Base-by-base conservation (phyloP, 2,329 filamentous ascomycete genomes). In the Raffaelea deltoideospora region DNA sequence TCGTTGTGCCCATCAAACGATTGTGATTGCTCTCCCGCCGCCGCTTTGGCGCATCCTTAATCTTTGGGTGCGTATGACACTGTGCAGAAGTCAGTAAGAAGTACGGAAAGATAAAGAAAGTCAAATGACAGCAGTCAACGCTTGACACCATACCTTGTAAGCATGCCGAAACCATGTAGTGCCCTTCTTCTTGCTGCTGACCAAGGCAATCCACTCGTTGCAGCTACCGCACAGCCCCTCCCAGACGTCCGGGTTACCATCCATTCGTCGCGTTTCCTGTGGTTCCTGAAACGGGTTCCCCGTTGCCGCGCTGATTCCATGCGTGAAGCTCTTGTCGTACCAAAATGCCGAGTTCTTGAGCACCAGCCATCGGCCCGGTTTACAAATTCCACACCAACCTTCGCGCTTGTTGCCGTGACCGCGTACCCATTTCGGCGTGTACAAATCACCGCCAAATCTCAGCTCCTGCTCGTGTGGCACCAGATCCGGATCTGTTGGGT, bases 271-370 rank as follows among this genome's bases (percentile, higher is more conserved):
- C 18, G 75, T 82, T 49, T 84, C 71, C 42, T 79, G 72, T 3
- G 84, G 84, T 46, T 80, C 76, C 52, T 83, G 76, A 59, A 90
- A 88, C 4, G 78, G 73, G 43, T 69, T 76, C 19, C 84, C 83
- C 0, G 83, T 88, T 4, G 80, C 78, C 21, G 81, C 83, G 51
- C 79, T 85, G 53, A 92, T 84, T 34, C 84, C 84, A 51, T 92
- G 85, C 3, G 80, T 84, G 54, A 90, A 92, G 39, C 79, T 83
- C 64, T 90, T 88, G 61, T 92, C 84, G 56, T 92, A 92, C 84
- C 85, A 92, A 55, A 84, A 93, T 7, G 84, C 84, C 38, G 80
- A 87, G 59, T 92, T 90, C 63, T 90, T 92, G 41, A 93, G 64
- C 14, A 87, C 82, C 37, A 88, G 69, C 85, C 85, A 92, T 34